Evolutionary conservation across 768 basidiomycete species (phyloP).

Genomic region (Mycena capillaripes): DNA sequence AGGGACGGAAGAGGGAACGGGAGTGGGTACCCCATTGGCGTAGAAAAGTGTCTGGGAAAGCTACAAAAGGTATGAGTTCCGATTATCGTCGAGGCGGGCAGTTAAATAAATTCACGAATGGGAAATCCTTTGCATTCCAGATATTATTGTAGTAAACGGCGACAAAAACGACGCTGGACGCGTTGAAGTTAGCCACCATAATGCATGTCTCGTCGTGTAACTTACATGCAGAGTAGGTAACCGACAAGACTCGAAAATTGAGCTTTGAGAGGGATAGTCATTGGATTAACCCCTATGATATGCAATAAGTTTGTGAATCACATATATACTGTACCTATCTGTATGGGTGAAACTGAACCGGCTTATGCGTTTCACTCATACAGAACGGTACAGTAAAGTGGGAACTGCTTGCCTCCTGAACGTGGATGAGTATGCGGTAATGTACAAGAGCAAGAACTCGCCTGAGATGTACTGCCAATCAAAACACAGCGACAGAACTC

Average conservation of each 20-base stretch:
- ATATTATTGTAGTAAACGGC: slow-evolving; percentile 69
- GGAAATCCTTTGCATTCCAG: slow-evolving; percentile 59
- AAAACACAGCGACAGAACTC: slow-evolving; percentile 68
- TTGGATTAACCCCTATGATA: slow-evolving; percentile 54
- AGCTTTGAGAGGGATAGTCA: slow-evolving; percentile 67
- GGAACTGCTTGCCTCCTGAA: slow-evolving; percentile 24
- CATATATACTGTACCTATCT: too few relatives aligned
- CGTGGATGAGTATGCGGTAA: background rate
- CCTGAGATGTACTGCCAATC: slow-evolving; percentile 75
- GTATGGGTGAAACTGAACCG: too few relatives aligned
- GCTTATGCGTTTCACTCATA: too few relatives aligned
- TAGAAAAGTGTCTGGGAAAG: slow-evolving; percentile 67
- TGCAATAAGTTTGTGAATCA: slow-evolving; percentile 7
- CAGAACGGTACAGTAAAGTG: background rate
- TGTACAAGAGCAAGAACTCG: slow-evolving; percentile 4
- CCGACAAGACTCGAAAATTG: slow-evolving; percentile 64
- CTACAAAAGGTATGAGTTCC: slow-evolving; percentile 49
- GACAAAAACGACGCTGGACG: slow-evolving; percentile 56
- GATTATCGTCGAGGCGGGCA: slow-evolving; percentile 30
- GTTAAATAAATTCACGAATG: slow-evolving; percentile 41
- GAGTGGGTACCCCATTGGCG: slow-evolving; percentile 61
- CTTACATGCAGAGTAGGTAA: slow-evolving; percentile 64
- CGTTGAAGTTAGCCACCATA: slow-evolving; percentile 28
- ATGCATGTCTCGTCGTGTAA: slow-evolving; percentile 16
- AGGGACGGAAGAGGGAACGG: too few relatives aligned